Evolutionary conservation across 352 stramenopile genomes (phyloP), one percentile per base, ranked within the genome.

Genomic region (Globisporangium orthogonon): DNA sequence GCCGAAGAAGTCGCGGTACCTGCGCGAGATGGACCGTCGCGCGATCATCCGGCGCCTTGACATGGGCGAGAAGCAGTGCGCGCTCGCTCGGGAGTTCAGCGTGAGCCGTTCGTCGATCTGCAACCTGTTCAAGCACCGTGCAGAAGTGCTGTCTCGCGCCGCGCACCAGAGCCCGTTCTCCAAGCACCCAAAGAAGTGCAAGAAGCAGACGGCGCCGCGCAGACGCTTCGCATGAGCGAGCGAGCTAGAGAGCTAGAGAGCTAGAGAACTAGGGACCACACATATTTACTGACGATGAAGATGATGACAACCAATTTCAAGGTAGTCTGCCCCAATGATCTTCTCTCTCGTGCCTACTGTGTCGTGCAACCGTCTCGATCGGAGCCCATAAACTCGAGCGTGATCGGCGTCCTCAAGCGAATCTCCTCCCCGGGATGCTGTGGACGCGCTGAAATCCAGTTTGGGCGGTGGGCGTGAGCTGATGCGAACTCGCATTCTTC

Each of bases 61-160:
- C 6, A 70, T 78, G 41, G 78, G 78, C 17, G 79, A 89, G 52
- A 83, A 86, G 57, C 75, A 87, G 44, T 73, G 76, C 4, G 70
- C 68, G 18, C 67, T 87, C 17, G 76, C 79, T 2, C 86, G 85
- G 48, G 79, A 88, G 59, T 88, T 83, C 50, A 70, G 71, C n/a
- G 78, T 88, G 33, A 88, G 73, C 10, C 78, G 78, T 54, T 75
- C 78, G 0, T 75, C 78, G 14, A 88, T 88, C 57, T 88, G 78
- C 55, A 86, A 86, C 52, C 56, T 88, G 28, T 81, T 84, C 63
- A 88, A 88, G 50, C 74, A 86, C 41, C 73, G 78, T 13, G 68
- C 68, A 9, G 63, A 73, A 47, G 78, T 88, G 11, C 56, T 88
- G 0, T 72, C 70, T 7, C 73, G 78, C 4, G 57, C 78, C 40